Base-by-base conservation (phyloP, 2,329 filamentous ascomycete genomes). In the Pseudocercospora fijiensis region DNA sequence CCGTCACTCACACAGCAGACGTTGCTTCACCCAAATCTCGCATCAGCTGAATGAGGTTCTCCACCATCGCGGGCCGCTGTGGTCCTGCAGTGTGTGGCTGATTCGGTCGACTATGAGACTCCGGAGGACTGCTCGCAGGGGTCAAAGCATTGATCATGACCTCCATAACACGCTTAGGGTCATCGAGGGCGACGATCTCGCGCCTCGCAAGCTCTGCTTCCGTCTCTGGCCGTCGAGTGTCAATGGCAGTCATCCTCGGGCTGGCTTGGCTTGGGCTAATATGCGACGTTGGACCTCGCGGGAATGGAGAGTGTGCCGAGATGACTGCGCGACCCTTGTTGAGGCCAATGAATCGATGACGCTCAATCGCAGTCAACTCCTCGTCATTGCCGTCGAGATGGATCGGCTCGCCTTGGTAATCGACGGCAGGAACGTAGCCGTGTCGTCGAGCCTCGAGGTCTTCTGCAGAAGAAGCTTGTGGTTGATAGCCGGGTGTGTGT, bases 21-120 rank as follows among this genome's bases (percentile, higher is more conserved):
- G 65, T 63, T 28, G 67, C 67, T 37, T 67, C 65, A 18, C 67
- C 67, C 13, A 69, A 57, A 43, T 69, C 67, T 7, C 61, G 62
- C 65, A 69, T 65, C 11, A 69, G 61, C 60, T 69, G 67, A 1
- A 69, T 65, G 2, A 69, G 57, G 30, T 69, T 69, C 57, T 67
- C 67, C 1, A 69, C 67, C 65, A 69, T 67, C 4, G 67, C 67
- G 1, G 67, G 67, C 28, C 67, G 56, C 28, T 69, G 67, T 10
- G 67, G 67, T 28, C 58, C 64, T 7, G 61, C 26, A 30, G 16
- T 5, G 28, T 53, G 41, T 11, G 52, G 13, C 18, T 53, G 41
- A 49, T 37, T 59, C n/a, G 30, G 24, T 18, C 56, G 30, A 7
- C 27, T 51, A 7, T 30, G 28, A 33, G 62, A 62, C 24, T 61